Conservation (phyloP, 805 yeast species). For the Lipomyces yamadae region DNA sequence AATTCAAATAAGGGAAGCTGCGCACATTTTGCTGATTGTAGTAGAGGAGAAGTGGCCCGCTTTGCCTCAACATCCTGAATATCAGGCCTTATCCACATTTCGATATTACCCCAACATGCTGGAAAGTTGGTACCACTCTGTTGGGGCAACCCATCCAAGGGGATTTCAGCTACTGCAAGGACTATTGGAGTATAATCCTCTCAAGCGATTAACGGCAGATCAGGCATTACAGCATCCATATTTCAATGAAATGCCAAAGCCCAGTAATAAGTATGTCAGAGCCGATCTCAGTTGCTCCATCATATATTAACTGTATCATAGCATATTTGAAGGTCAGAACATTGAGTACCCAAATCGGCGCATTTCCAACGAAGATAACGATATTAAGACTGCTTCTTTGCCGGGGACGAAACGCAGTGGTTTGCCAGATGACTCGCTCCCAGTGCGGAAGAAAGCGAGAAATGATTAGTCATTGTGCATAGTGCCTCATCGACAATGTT, state of each 20-base stretch:
- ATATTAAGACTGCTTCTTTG: constrained; percentile 55
- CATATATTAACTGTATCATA: not conserved
- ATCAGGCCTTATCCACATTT: constrained; percentile 59
- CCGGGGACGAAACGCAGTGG: constrained; percentile 45
- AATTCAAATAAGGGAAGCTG: not conserved
- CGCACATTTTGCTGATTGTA: too few species aligned
- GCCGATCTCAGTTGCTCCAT: not conserved
- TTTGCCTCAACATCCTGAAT: constrained; percentile 83
- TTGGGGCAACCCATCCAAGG: constrained; percentile 69
- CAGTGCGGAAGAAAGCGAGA: constrained; percentile 31
- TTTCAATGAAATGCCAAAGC: constrained; percentile 72
- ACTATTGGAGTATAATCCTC: constrained; percentile 82
- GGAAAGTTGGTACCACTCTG: constrained; percentile 82
- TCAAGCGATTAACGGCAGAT: constrained; percentile 74
- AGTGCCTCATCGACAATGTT: not conserved
- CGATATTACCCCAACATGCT: constrained; percentile 70
- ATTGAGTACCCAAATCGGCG: constrained; percentile 83
- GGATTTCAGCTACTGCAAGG: constrained; percentile 69
- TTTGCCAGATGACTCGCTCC: constrained; percentile 35
- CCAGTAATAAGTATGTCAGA: constrained; percentile 55
- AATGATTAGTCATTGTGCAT: constrained; percentile 15
- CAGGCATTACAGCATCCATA: constrained; percentile 77
- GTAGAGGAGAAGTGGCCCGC: constrained; percentile 73
- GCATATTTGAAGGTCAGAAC: constrained; percentile 74
- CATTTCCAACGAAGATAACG: constrained; percentile 85